Base-by-base conservation (phyloP, 805 yeast species). In the Saturnispora hagleri region DNA sequence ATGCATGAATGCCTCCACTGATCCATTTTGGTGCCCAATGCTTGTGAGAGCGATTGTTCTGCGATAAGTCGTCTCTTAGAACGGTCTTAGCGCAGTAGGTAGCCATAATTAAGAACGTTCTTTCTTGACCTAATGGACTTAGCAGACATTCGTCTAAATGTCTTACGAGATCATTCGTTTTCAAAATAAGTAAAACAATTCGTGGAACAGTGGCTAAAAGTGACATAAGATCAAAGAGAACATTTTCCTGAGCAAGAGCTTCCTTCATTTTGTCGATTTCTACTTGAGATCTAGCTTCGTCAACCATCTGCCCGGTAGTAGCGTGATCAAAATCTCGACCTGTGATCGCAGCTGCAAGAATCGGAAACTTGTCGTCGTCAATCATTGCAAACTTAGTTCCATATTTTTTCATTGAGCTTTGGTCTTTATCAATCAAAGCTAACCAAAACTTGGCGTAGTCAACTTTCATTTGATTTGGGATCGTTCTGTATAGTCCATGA, bases 381-480 rank as follows among this genome's bases (percentile, higher is more conserved):
- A 93, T 81, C 20, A 86, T 82, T 2, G 97, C 95, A 68, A 93
- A 84, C 59, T 72, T 75, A 48, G 79, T 76, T 22, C 97, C 95
- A 64, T 89, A 87, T 44, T 71, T 58, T 53, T 77, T 74, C 95
- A 93, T 88, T 15, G 70, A 70, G 2, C 71, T 75, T 12, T 75
- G 74, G 63, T 90, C 80, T 41, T 77, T 77, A 58, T 89, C 91
- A 53, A 93, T 68, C 48, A 93, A 69, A 0, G 97, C 88, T 18
- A 93, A 70, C 99, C 99, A 93, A 63, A 93, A 88, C 55, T 81
- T 85, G 1, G 97, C 86, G 65, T 93, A 93, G 54, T 85, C 84
- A 18, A 89, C 72, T 55, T 95, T 80, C 78, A 85, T 79, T 51
- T 79, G 75, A 2, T 83, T 72, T 1, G 95, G 85, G 12, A 95